Conservation (phyloP, 2,329 filamentous ascomycete species). For the Colletotrichum truncatum region DNA sequence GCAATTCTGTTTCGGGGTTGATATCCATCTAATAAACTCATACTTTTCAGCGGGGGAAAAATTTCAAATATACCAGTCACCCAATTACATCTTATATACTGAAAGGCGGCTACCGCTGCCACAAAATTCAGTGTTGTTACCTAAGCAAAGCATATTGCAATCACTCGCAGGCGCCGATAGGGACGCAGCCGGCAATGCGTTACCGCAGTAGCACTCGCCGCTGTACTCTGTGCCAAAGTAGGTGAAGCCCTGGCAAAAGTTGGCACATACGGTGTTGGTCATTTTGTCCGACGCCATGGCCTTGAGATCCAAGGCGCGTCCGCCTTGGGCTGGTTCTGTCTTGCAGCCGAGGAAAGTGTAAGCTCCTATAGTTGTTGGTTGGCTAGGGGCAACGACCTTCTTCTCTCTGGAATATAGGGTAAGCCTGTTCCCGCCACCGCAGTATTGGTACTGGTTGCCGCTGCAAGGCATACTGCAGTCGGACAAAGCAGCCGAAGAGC, state of each 20-base stretch:
- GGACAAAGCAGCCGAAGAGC: constrained; percentile 36
- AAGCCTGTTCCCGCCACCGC: constrained; percentile 43
- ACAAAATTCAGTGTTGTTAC: constrained; percentile 47
- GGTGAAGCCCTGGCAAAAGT: constrained; percentile 40
- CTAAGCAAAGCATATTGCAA: constrained; percentile 52
- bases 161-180: constrained; percentile 40
- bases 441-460: constrained; percentile 44
- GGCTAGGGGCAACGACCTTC: constrained; percentile 38
- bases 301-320: constrained; percentile 42
- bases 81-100: constrained; percentile 40
- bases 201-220: constrained; percentile 48
- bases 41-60: too few species aligned
- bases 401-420: constrained; percentile 43
- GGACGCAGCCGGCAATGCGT: constrained; percentile 39
- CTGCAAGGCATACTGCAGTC: constrained; percentile 47
- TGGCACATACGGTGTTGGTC: constrained; percentile 44
- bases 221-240: constrained; percentile 50
- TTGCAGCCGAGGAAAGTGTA: constrained; percentile 47
- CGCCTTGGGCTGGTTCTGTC: constrained; percentile 43
- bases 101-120: constrained; percentile 49
- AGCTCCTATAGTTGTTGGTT: constrained; percentile 41
- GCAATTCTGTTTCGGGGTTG: too few species aligned
- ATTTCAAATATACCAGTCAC: neutral
- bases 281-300: constrained; percentile 37
- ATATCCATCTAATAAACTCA: too few species aligned